Base-by-base conservation (phyloP, 1,284 basidiomycete species). In the Ustanciosporium gigantosporum region DNA sequence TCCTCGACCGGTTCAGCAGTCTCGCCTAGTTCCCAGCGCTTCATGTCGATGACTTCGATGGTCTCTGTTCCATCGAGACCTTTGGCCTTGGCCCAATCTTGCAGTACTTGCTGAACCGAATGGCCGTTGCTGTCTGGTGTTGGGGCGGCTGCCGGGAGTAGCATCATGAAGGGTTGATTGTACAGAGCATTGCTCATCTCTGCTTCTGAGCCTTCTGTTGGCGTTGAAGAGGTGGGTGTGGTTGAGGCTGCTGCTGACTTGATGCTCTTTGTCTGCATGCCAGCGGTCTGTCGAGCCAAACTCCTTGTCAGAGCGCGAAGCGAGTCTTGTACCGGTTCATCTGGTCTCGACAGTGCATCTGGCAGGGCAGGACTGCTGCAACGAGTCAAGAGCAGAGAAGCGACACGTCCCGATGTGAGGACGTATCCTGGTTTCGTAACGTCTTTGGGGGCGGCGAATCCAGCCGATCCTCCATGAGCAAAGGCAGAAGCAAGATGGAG, bases 211-310 rank as follows among this genome's bases (percentile, higher is more conserved):
- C 81, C 5, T 70, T 67, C n/a, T n/a, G n/a, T n/a, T n/a, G n/a
- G n/a, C n/a, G n/a, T n/a, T 29, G 27, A 9, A 11, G 27, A 29
- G n/a, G 11, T 29, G 9, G 27, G 27, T 6, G 46, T 52, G 3
- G 36, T 22, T 5, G 25, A 16, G 1, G 25, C 21, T 3, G 50
- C 27, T 3, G 74, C 48, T 2, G 79, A 67, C 13, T 70, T 79
- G 34, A 95, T 81, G 0, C 81, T 82, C n/a, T 79, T 80, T 0
- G 90, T 90, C 21, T 88, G 85, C 78, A 93, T 88, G 2, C 91
- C 92, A 9, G 87, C 87, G 25, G 90, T 87, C 79, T 95, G 93
- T 40, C 90, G 83, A 2, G 88, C 89, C 7, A 95, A 68, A 5
- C 87, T 85, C 17, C 90, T 85, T 57, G 88, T 86, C 3, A 95